A percentile compares a stretch with the other conserved stretches of the same genome.
phyloP scores from a whole-genome alignment of 345 rosid genomes.

The Citrus reticulata region DNA sequence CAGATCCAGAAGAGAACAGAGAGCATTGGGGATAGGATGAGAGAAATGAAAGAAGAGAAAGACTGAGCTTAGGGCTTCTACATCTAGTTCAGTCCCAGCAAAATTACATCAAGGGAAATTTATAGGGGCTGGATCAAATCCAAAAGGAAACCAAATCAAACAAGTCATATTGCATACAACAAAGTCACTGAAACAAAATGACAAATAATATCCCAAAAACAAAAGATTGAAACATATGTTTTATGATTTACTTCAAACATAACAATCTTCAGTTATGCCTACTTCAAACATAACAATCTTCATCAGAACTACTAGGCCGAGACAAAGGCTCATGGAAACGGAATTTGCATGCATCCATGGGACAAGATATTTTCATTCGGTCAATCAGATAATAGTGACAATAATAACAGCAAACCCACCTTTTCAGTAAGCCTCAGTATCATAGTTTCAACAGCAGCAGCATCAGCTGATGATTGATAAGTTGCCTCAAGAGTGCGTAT shows the following conservation, averaged over 20 bases:
- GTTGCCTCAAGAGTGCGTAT: conserved; percentile 98
- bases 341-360: background rate
- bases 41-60: background rate
- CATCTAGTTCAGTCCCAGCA: background rate
- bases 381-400: background rate
- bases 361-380: background rate
- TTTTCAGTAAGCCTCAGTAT: conserved; percentile 76
- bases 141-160: background rate
- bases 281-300: background rate
- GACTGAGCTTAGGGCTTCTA: background rate
- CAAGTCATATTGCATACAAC: background rate
- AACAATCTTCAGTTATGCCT: background rate
- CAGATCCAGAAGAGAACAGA: background rate
- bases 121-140: background rate
- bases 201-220: background rate
- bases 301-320: background rate
- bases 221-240: background rate
- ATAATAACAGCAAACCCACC: conserved; percentile 33
- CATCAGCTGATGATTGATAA: conserved; percentile 86
- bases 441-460: conserved; percentile 83
- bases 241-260: background rate
- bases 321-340: background rate
- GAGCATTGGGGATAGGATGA: background rate
- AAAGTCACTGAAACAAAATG: background rate
- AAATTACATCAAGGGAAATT: background rate